Evolutionary conservation across 805 yeast species (phyloP).

Genomic region (Jamesozyma piceae): DNA sequence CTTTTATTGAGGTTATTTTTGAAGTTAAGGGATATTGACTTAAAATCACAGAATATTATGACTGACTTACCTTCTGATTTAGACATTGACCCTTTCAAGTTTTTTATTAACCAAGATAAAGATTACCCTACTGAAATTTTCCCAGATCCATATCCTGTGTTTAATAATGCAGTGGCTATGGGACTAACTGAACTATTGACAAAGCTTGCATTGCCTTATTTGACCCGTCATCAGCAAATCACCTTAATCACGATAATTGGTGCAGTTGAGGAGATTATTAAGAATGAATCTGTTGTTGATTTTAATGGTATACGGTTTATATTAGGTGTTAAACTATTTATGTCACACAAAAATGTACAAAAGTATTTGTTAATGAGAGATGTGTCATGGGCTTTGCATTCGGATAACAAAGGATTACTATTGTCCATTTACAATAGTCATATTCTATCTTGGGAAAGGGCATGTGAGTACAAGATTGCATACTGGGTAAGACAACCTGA

Average conservation of each 20-base stretch:
- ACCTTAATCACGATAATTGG: constrained; percentile 64
- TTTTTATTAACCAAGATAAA: constrained; percentile 16
- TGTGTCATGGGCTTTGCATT: constrained; percentile 78
- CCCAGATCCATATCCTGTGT: constrained; percentile 35
- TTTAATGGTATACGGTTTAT: constrained; percentile 61
- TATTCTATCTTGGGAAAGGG: constrained; percentile 48
- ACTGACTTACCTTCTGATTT: constrained; percentile 27
- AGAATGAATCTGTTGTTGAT: constrained; percentile 30
- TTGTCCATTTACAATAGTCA: constrained; percentile 36
- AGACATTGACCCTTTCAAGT: constrained; percentile 23
- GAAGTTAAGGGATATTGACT: constrained; percentile 45
- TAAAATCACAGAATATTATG: constrained; percentile 29
- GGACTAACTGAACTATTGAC: constrained; percentile 51
- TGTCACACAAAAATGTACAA: constrained; percentile 43
- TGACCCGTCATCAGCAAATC: constrained; percentile 86
- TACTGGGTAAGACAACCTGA: constrained; percentile 55
- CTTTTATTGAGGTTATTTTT: constrained; percentile 47
- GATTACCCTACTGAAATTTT: constrained; percentile 20
- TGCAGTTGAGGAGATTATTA: constrained; percentile 48
- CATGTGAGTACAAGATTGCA: constrained; percentile 52
- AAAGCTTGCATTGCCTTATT: constrained; percentile 59
- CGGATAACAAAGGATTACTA: constrained; percentile 64
- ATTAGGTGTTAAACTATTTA: constrained; percentile 60
- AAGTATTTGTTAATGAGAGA: constrained; percentile 64
- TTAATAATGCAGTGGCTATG: constrained; percentile 36